These are phyloP conservation scores for Tothia fuscella DNA, from an alignment of 2,329 filamentous ascomycete genomes.

Conservation along the genomic window DNA sequence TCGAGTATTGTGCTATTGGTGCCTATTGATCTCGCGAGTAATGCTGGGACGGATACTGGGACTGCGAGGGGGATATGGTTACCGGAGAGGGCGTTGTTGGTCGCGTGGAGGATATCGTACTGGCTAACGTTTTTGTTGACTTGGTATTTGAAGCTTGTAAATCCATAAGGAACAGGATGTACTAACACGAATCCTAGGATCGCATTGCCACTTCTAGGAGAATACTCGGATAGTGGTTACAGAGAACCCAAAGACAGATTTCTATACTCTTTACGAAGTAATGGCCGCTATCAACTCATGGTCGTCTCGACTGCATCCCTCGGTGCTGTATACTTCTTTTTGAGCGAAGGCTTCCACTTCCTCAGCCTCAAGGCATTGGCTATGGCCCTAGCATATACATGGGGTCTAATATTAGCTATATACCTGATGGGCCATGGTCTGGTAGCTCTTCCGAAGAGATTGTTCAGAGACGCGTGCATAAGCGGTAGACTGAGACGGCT, in stretches of 20 bases:
- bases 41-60: conserved; percentile 58
- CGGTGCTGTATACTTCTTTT: conserved; percentile 72
- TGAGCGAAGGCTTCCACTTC: conserved; percentile 62
- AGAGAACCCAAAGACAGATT: conserved; percentile 72
- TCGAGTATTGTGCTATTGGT: conserved; percentile 85
- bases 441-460: conserved; percentile 72
- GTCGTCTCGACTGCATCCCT: conserved; percentile 57
- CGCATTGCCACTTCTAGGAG: conserved; percentile 82
- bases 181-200: conserved; percentile 43
- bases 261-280: conserved; percentile 73
- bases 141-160: conserved; percentile 46
- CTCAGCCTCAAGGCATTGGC: conserved; percentile 67
- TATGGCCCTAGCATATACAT: conserved; percentile 92
- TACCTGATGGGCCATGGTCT: conserved; percentile 97
- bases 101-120: conserved; percentile 90
- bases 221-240: conserved; percentile 91
- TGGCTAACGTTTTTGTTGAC: conserved; percentile 94
- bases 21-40: conserved; percentile 89
- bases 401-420: conserved; percentile 82
- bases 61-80: conserved; percentile 76
- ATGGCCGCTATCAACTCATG: conserved; percentile 79
- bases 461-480: conserved; percentile 70
- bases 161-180: not conserved
- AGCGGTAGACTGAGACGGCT: conserved; percentile 61
- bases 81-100: conserved; percentile 61